Evolutionary conservation across 441 rosid species (phyloP).

Genomic region (Biscutella laevigata): DNA sequence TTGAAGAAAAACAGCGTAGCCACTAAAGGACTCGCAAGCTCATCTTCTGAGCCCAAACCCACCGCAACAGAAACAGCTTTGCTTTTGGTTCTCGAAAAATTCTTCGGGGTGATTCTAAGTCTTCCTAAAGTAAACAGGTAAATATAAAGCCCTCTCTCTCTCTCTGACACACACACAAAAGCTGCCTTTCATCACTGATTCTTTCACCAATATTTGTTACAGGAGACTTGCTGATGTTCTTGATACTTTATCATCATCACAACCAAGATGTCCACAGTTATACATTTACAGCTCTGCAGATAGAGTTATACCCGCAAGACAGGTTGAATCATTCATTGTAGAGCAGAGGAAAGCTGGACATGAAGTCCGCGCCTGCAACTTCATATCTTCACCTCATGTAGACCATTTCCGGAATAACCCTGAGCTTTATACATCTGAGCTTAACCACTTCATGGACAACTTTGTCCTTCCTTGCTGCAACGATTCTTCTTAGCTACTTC

Average conservation of each 20-base stretch:
- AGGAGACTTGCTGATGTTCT: slow-evolving; percentile 80
- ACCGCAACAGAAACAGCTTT: slow-evolving; percentile 70
- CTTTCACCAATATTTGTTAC: slow-evolving; percentile 11
- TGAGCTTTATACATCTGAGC: slow-evolving; percentile 56
- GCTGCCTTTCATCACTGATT: neutral
- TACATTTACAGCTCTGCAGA: slow-evolving; percentile 95
- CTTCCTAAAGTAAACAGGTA: slow-evolving; percentile 85
- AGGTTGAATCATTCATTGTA: slow-evolving; percentile 79
- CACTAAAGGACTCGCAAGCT: slow-evolving; percentile 40
- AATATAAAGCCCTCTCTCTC: neutral
- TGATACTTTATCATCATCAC: slow-evolving; percentile 53
- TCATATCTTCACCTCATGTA: slow-evolving; percentile 86
- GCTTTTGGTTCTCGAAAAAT: slow-evolving; percentile 67
- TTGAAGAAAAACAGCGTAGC: slow-evolving; percentile 82
- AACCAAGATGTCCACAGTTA: slow-evolving; percentile 83
- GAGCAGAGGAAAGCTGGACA: slow-evolving; percentile 68
- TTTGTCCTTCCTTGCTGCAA: slow-evolving; percentile 51
- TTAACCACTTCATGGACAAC: slow-evolving; percentile 68
- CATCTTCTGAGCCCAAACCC: slow-evolving; percentile 49
- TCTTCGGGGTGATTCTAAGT: slow-evolving; percentile 62
- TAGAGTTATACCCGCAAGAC: slow-evolving; percentile 69
- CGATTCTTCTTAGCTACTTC: slow-evolving; percentile 28
- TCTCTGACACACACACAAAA: too few species aligned
- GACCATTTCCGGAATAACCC: slow-evolving; percentile 96
- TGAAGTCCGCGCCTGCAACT: slow-evolving; percentile 82